phyloP scores from a whole-genome alignment of 768 basidiomycete species.

The Nidularia pulvinata region DNA sequence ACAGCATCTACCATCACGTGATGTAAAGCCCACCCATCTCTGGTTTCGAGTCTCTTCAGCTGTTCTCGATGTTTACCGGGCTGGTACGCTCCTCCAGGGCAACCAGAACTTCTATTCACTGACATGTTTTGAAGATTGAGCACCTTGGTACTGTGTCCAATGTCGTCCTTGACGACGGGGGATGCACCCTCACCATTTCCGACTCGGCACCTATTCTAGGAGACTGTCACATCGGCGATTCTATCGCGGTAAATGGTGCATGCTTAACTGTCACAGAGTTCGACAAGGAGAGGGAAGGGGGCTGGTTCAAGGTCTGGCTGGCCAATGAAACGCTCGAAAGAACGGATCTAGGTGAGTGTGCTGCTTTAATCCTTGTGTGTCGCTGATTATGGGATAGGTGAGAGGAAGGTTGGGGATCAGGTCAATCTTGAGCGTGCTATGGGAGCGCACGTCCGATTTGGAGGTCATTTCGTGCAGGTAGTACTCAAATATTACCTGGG shows the following conservation, averaged over 20 bases:
- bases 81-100: constrained; percentile 45
- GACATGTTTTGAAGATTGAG: constrained; percentile 65
- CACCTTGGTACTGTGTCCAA: constrained; percentile 77
- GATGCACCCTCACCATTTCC: constrained; percentile 82
- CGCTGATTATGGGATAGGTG: constrained; percentile 47
- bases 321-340: constrained; percentile 93
- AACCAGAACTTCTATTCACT: background rate
- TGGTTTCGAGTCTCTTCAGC: too few relatives aligned
- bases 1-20: too few relatives aligned
- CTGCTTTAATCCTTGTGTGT: constrained; percentile 1
- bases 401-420: constrained; percentile 73
- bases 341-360: constrained; percentile 80
- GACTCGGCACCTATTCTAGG: constrained; percentile 71
- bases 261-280: constrained; percentile 95
- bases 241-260: constrained; percentile 85
- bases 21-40: too few relatives aligned
- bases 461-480: constrained; percentile 98
- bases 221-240: constrained; percentile 94
- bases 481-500: background rate
- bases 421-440: constrained; percentile 96
- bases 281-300: constrained; percentile 54
- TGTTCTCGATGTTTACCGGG: constrained; percentile 69
- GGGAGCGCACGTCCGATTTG: constrained; percentile 89
- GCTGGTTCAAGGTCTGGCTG: constrained; percentile 93
- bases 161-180: constrained; percentile 64